These are phyloP conservation scores for Penicillium crystallinum DNA, from an alignment of 495 filamentous ascomycete species.

Conservation along the genomic window DNA sequence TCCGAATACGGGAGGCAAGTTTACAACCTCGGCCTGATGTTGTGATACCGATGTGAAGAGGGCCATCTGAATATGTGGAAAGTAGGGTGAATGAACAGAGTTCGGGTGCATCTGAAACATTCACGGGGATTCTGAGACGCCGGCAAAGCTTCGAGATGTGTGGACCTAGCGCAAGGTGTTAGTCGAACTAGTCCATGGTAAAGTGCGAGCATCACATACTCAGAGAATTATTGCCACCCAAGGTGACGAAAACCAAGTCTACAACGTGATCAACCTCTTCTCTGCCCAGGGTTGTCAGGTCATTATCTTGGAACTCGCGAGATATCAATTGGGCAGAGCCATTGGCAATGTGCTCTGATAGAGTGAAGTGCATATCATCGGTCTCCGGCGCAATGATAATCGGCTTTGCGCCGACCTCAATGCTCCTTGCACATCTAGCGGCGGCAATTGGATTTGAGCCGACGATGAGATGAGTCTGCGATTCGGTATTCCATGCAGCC, in stretches of 20 bases:
- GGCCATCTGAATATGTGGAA: conserved; percentile 82
- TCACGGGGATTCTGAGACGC: conserved; percentile 80
- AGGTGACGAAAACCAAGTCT: conserved; percentile 88
- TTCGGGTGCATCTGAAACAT: conserved; percentile 80
- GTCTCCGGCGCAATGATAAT: conserved; percentile 72
- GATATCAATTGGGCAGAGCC: conserved; percentile 67
- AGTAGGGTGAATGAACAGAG: conserved; percentile 91
- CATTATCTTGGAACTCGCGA: conserved; percentile 63
- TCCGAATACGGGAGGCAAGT: conserved; percentile 79
- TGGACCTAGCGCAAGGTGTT: conserved; percentile 36
- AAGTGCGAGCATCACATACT: conserved; percentile 32
- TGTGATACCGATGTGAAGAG: conserved; percentile 91
- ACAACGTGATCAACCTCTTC: conserved; percentile 73
- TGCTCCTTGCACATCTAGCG: conserved; percentile 70
- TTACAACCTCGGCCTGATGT: conserved; percentile 96
- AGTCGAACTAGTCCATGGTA: not conserved
- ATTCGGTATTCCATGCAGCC: conserved; percentile 66
- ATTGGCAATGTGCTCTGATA: conserved; percentile 67
- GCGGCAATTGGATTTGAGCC: conserved; percentile 84
- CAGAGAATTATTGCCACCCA: conserved; percentile 47
- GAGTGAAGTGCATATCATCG: conserved; percentile 60
- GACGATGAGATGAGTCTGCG: conserved; percentile 79
- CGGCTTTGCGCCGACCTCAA: conserved; percentile 82
- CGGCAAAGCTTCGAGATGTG: conserved; percentile 73
- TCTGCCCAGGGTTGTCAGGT: conserved; percentile 71